Conservation (phyloP, 805 yeast genomes). For the Candida multigemmis region DNA sequence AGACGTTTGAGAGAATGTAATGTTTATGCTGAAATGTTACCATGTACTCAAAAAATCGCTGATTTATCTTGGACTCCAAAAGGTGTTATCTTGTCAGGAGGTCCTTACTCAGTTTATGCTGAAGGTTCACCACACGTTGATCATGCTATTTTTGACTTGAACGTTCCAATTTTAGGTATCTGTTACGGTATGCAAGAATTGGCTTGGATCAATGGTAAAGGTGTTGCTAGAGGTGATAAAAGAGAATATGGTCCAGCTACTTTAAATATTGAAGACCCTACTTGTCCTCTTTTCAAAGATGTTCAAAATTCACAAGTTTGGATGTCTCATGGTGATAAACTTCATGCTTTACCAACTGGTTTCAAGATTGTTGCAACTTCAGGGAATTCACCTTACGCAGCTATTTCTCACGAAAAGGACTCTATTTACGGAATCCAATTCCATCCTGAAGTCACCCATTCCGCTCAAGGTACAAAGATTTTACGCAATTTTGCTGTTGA, state of each 20-base stretch:
- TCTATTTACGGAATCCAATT: slow-evolving; percentile 91
- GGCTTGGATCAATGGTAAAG: slow-evolving; percentile 95
- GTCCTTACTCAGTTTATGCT: slow-evolving; percentile 96
- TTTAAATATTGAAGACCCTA: slow-evolving; percentile 59
- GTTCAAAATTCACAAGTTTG: slow-evolving; percentile 94
- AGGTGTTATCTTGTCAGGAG: slow-evolving; percentile 94
- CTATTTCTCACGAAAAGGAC: slow-evolving; percentile 68
- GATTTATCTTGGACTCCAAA: slow-evolving; percentile 92
- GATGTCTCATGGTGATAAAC: slow-evolving; percentile 99
- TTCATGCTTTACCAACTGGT: slow-evolving; percentile 82
- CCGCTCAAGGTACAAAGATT: slow-evolving; percentile 79
- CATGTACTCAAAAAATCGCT: slow-evolving; percentile 94
- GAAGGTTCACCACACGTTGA: slow-evolving; percentile 97
- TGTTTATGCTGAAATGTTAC: slow-evolving; percentile 98
- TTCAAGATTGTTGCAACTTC: slow-evolving; percentile 86
- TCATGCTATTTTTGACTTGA: slow-evolving; percentile 80
- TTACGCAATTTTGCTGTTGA: slow-evolving; percentile 88
- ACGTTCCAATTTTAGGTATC: slow-evolving; percentile 93
- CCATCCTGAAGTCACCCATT: slow-evolving; percentile 98
- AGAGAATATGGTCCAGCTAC: slow-evolving; percentile 98
- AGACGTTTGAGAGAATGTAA: slow-evolving; percentile 97
- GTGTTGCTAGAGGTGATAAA: slow-evolving; percentile 92
- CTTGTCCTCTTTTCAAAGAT: slow-evolving; percentile 71
- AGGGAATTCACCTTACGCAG: slow-evolving; percentile 92
- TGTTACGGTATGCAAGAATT: slow-evolving; percentile 99